Evolutionary conservation across 1,284 basidiomycete genomes (phyloP), one percentile per base, ranked within the genome.

Genomic region (Trichosporon faecale): DNA sequence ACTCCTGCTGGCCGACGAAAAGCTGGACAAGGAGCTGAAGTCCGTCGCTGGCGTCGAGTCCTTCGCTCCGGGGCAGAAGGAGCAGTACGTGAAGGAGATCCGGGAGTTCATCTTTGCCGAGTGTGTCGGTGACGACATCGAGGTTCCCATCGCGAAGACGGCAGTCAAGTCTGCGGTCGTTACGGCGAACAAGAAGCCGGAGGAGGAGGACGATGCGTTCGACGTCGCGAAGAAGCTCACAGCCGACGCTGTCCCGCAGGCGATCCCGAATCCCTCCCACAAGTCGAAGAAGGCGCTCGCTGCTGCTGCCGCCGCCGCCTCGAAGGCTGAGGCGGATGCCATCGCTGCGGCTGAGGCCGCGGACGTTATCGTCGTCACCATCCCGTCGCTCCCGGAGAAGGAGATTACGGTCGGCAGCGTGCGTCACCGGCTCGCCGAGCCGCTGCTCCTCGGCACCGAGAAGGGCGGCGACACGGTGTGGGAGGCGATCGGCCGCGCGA

Each of bases 401-500:
- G 88, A 89, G 64, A 82, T 98, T 72, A 91, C 89, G 1, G 78
- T 98, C 35, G 95, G 94, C 5, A 90, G 92, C 76, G 92, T 95
- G 76, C 87, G 94, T 64, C 94, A 97, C 85, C 87, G 92, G 52
- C 90, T 95, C 80, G 93, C 92, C 78, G 95, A 97, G 79, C 93
- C 94, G 9, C 85, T 98, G 37, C 93, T 95, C 74, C 18, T 66
- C 0, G 80, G 80, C 7, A 74, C 72, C 60, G 61, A 40, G 14
- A 29, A 69, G 2, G 79, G 79, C 0, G 90, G 94, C 71, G 91
- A 92, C 35, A 79, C 77, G 0, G 74, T 86, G 11, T 79, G 84
- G 77, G 80, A 83, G 65, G 80, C 77, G 3, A 72, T 84, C 66
- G 79, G 80, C 2, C 71, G 79, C 25, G 80, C 80, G 11, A 69